These are phyloP conservation scores for Cucumis melo DNA, from an alignment of 306 rosid species.

Conservation along the genomic window DNA sequence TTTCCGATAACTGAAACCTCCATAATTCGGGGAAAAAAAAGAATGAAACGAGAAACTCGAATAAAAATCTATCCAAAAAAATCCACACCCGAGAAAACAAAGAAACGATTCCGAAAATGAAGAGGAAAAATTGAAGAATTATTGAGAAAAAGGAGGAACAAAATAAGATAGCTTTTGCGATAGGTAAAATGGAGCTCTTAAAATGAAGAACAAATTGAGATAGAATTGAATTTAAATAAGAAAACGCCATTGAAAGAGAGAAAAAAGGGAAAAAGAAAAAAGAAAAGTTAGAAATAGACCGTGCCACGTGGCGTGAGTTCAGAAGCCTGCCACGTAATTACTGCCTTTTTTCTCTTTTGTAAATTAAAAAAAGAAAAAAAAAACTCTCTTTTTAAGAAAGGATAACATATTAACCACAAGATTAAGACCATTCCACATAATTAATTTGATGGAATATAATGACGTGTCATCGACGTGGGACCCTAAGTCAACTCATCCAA, in stretches of 20 bases:
- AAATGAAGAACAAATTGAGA: not conserved
- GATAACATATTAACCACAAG: not conserved
- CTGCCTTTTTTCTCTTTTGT: not conserved
- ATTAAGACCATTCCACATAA: not conserved
- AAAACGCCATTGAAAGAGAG: not conserved
- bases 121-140: not conserved
- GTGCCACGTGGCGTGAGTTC: not conserved
- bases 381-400: not conserved
- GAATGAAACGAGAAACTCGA: slow-evolving; percentile 1
- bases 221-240: slow-evolving; percentile 2
- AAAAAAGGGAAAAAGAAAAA: not conserved
- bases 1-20: slow-evolving; percentile 18
- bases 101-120: not conserved
- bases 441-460: not conserved
- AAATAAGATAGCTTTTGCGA: not conserved
- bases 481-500: not conserved
- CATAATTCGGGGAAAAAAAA: not conserved
- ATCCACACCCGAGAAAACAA: not conserved
- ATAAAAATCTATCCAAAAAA: not conserved
- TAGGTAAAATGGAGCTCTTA: not conserved
- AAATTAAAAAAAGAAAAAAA: not conserved
- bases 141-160: not conserved
- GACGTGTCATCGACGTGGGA: not conserved
- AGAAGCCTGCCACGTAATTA: not conserved
- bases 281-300: not conserved